phyloP scores from a whole-genome alignment of 2,329 filamentous ascomycete species.

The Lizonia empirigonia region DNA sequence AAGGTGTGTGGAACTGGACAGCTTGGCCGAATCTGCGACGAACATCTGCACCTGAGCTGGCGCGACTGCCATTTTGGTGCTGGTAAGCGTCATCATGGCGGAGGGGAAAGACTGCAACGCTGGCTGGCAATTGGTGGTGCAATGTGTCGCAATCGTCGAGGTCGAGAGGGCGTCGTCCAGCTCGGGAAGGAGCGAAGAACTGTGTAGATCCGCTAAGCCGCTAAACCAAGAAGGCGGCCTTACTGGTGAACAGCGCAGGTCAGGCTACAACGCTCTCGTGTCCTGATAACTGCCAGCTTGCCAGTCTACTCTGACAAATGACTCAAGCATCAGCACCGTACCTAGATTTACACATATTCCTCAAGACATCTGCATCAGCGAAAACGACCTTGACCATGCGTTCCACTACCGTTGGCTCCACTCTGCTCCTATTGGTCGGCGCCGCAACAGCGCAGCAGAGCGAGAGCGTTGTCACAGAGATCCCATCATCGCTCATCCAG shows the following conservation, averaged over 20 bases:
- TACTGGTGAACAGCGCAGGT: slow-evolving; percentile 10
- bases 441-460: slow-evolving; percentile 24
- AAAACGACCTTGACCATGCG: slow-evolving; percentile 29
- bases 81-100: slow-evolving; percentile 35
- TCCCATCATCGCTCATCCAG: slow-evolving; percentile 8
- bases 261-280: slow-evolving; percentile 10
- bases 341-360: not conserved
- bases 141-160: slow-evolving; percentile 28
- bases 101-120: slow-evolving; percentile 16
- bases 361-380: not conserved
- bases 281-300: slow-evolving; percentile 5
- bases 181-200: slow-evolving; percentile 42
- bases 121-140: slow-evolving; percentile 32
- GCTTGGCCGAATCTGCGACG: slow-evolving; percentile 25
- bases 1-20: slow-evolving; percentile 28
- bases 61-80: slow-evolving; percentile 32
- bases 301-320: not conserved
- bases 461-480: slow-evolving; percentile 10
- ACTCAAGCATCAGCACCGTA: not conserved
- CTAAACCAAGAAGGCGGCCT: slow-evolving; percentile 12
- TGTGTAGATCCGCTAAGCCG: slow-evolving; percentile 19
- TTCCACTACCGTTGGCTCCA: slow-evolving; percentile 26
- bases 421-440: slow-evolving; percentile 36
- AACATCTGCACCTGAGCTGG: slow-evolving; percentile 43
- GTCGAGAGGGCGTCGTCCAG: slow-evolving; percentile 28